phyloP scores from a whole-genome alignment of 2,329 filamentous ascomycete species.

The Colletotrichum sp. region DNA sequence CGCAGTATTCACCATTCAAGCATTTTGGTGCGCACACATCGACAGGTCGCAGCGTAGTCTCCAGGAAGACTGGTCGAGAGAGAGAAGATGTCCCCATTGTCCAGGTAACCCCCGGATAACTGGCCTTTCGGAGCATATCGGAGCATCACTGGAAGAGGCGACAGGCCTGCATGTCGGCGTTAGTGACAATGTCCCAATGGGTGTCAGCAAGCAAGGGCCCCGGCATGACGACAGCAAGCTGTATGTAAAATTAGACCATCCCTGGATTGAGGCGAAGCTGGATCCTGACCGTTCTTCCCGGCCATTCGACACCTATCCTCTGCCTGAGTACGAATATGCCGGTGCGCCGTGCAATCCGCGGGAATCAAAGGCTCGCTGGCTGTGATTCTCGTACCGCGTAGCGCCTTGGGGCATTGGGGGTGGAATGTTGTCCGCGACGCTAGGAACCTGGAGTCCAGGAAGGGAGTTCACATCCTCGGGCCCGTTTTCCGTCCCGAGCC shows the following conservation, averaged over 20 bases:
- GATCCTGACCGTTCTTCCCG: conserved; percentile 3
- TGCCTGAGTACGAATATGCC: neutral
- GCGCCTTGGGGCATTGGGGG: neutral
- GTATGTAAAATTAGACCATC: conserved; percentile 3
- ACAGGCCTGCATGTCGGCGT: neutral
- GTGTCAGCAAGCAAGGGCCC: conserved; percentile 8
- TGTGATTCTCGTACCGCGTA: neutral
- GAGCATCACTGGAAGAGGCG: neutral
- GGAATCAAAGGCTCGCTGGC: neutral
- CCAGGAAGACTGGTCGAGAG: neutral
- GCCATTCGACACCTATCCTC: neutral
- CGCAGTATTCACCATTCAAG: neutral
- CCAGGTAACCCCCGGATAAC: neutral
- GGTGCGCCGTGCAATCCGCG: neutral
- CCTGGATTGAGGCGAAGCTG: conserved; percentile 10
- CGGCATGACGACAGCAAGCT: neutral
- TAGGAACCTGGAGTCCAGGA: too few species aligned
- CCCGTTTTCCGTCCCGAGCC: neutral
- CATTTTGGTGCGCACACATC: neutral
- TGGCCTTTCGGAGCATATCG: neutral
- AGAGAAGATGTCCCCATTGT: neutral
- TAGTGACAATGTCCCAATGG: neutral
- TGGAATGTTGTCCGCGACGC: neutral
- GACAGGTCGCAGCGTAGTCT: neutral
- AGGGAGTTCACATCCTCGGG: neutral